These are phyloP conservation scores for Colletotrichum sp. DNA, from an alignment of 2,329 filamentous ascomycete genomes.

Conservation along the genomic window DNA sequence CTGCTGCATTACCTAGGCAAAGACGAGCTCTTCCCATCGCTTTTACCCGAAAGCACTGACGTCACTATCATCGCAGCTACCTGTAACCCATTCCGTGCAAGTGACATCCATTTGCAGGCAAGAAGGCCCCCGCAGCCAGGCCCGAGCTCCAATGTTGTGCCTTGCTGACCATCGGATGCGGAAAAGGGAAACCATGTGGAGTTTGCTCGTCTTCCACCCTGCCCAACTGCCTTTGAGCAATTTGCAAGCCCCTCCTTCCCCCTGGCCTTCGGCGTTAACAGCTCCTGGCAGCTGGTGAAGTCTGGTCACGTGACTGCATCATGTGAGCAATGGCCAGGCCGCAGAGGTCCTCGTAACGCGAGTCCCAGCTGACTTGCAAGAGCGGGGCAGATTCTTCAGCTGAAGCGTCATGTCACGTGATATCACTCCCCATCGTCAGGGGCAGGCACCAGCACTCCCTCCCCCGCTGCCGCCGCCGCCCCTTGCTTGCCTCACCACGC, in stretches of 20 bases:
- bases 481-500: neutral
- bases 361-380: neutral
- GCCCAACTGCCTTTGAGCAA: neutral
- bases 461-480: neutral
- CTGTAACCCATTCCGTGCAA: neutral
- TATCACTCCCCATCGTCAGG: neutral
- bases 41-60: slow-evolving; percentile 3
- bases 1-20: neutral
- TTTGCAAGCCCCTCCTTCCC: neutral
- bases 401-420: neutral
- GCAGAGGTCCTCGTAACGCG: neutral
- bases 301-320: rapidly evolving
- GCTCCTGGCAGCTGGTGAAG: neutral
- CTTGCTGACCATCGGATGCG: neutral
- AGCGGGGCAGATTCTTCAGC: neutral
- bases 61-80: neutral
- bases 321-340: neutral
- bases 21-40: neutral
- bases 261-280: neutral
- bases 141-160: neutral
- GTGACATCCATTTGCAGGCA: slow-evolving; percentile 1
- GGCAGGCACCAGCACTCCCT: no score
- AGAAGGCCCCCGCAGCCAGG: neutral
- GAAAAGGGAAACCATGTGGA: neutral
- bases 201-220: neutral